Evolutionary conservation across 1,284 basidiomycete species (phyloP).

Genomic region (Microbotryum intermedium): DNA sequence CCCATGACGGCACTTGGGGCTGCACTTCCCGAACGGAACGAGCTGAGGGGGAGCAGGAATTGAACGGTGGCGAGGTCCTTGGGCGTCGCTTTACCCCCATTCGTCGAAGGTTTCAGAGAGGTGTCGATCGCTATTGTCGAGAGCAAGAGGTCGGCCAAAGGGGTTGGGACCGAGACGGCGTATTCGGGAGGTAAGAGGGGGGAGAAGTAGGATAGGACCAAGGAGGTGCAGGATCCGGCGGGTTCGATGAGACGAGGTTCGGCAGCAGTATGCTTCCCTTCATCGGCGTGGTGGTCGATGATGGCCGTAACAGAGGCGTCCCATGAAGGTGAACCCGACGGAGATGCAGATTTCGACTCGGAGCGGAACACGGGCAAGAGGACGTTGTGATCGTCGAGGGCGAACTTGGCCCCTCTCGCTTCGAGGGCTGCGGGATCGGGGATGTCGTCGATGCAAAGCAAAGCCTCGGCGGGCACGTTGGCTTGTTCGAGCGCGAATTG

Average conservation of each 20-base stretch:
- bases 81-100: conserved; percentile 56
- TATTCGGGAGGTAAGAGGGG: conserved; percentile 40
- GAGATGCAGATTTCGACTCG: conserved; percentile 41
- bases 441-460: conserved; percentile 47
- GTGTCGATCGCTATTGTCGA: conserved; percentile 77
- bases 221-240: conserved; percentile 67
- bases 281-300: conserved; percentile 92
- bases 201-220: conserved; percentile 54
- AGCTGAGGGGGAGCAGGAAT: conserved; percentile 46
- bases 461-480: conserved; percentile 47
- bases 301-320: conserved; percentile 57
- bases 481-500: conserved; percentile 58
- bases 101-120: conserved; percentile 48
- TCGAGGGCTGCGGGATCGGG: conserved; percentile 24
- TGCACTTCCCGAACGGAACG: background rate
- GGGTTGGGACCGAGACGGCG: conserved; percentile 37
- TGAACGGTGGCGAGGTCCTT: conserved; percentile 55
- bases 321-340: conserved; percentile 12
- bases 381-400: conserved; percentile 81
- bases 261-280: conserved; percentile 55
- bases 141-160: conserved; percentile 69
- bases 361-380: conserved; percentile 45
- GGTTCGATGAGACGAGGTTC: conserved; percentile 57
- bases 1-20: background rate
- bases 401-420: conserved; percentile 44